Evolutionary conservation across 2,329 filamentous ascomycete species (phyloP), one percentile per base, ranked within the genome.

Genomic region (Diaporthe aspalathi): DNA sequence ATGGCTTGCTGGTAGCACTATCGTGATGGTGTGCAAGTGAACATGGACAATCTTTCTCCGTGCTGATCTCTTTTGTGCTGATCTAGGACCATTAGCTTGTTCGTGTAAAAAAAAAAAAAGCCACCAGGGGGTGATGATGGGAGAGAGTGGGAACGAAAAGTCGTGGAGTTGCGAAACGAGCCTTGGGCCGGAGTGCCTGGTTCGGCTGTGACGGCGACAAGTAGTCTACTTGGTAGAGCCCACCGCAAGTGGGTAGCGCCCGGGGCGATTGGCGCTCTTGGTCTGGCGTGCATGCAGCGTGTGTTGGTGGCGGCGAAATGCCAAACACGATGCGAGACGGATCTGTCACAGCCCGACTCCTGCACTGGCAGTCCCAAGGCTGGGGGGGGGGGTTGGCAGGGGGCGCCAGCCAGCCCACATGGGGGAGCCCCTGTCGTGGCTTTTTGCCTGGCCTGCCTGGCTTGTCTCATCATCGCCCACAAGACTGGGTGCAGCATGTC

Each of bases 261-360:
- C 63, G 45, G 52, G 52, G 65, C 57, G 63, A 65, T 66, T 72
- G 43, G 67, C 57, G 43, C 24, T 53, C 45, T 38, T 52, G n/a
- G n/a, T n/a, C n/a, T n/a, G n/a, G n/a, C n/a, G n/a, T n/a, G 27
- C 29, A 22, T 35, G 56, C 35, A 38, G 35, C 35, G 35, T 38
- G 35, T 11, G 35, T 38, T 57, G 57, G 62, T 70, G 74, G 76
- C 76, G 76, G 77, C 76, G 73, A 77, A 74, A 79, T 77, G 77
- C 77, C 79, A 79, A 85, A 86, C 84, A 81, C 81, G 73, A 84
- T 77, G 78, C 84, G 84, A 87, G 84, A 87, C 85, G 80, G 73
- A 77, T 82, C 81, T 86, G 84, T 83, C 82, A 85, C 84, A 84
- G 74, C 73, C 67, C 56, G 70, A 68, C 76, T 76, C 78, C 76